These are phyloP conservation scores for Rhizopogon vinicolor DNA, from an alignment of 768 basidiomycete species.

Conservation along the genomic window DNA sequence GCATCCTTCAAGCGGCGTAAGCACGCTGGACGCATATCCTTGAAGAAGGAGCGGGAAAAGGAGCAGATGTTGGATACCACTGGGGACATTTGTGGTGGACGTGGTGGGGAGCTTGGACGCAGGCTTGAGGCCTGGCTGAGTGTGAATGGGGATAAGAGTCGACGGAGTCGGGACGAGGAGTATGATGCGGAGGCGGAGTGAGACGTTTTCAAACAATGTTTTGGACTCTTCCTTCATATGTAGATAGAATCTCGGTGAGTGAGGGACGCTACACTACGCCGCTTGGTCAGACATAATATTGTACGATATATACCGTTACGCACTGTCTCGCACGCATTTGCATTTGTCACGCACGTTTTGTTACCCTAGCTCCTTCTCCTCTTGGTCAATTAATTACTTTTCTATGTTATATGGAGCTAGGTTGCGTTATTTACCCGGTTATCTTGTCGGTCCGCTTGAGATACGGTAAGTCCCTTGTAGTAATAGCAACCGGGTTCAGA, in stretches of 20 bases:
- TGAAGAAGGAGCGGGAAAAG: conserved; percentile 58
- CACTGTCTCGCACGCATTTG: neutral
- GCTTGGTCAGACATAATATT: neutral
- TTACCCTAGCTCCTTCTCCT: neutral
- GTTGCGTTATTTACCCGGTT: no score
- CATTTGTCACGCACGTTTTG: neutral
- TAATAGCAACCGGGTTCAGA: no score
- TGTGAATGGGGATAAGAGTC: conserved; percentile 24
- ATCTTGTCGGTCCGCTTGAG: no score
- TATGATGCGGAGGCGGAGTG: conserved; percentile 20
- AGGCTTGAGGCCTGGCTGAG: conserved; percentile 73
- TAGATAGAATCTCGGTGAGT: neutral
- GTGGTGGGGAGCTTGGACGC: conserved; percentile 73
- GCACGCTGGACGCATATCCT: conserved; percentile 43
- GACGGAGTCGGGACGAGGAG: conserved; percentile 13
- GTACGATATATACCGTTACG: neutral
- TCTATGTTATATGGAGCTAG: no score
- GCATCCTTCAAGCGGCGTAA: conserved; percentile 27
- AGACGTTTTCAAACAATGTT: no score
- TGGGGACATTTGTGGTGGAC: conserved; percentile 75
- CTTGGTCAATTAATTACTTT: neutral
- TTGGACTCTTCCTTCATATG: neutral
- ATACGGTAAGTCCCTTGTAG: no score
- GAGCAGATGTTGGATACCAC: conserved; percentile 68
- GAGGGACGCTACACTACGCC: neutral